phyloP scores from a whole-genome alignment of 352 stramenopile species.

The Plasmopara viticola region DNA sequence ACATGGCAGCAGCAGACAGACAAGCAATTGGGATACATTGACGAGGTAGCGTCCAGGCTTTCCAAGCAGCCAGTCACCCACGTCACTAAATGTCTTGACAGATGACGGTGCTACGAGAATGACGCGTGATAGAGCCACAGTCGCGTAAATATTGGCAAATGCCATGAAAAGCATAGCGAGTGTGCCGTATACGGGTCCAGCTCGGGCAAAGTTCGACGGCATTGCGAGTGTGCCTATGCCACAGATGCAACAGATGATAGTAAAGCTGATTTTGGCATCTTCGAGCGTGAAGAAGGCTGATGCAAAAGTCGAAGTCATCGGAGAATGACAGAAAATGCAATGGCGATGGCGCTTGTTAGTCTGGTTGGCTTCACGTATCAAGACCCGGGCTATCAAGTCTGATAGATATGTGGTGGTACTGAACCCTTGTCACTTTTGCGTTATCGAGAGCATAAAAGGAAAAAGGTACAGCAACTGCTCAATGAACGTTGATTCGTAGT shows the following conservation, averaged over 20 bases:
- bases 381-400: not conserved
- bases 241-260: slow-evolving; percentile 56
- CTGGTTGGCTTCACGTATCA: not conserved
- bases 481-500: too few relatives aligned
- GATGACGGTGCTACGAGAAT: slow-evolving; percentile 30
- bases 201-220: slow-evolving; percentile 54
- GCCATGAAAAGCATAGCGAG: slow-evolving; percentile 59
- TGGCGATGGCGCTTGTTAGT: not conserved
- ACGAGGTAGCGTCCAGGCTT: slow-evolving; percentile 33
- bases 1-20: slow-evolving; percentile 41
- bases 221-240: slow-evolving; percentile 64
- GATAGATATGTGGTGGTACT: too few relatives aligned
- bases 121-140: slow-evolving; percentile 37
- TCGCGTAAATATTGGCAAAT: slow-evolving; percentile 56
- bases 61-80: slow-evolving; percentile 39
- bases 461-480: too few relatives aligned
- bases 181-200: slow-evolving; percentile 35
- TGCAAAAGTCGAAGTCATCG: slow-evolving; percentile 4
- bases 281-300: slow-evolving; percentile 40
- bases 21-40: slow-evolving; percentile 34
- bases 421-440: too few relatives aligned
- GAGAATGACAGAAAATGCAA: slow-evolving; percentile 5
- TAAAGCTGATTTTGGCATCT: slow-evolving; percentile 53
- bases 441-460: too few relatives aligned
- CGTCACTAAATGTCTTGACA: slow-evolving; percentile 42